A percentile compares a stretch with the other conserved stretches of the same genome.
These are phyloP conservation scores for Simplicillium aogashimaense DNA, from an alignment of 2,329 filamentous ascomycete species.

Conservation along the genomic window DNA sequence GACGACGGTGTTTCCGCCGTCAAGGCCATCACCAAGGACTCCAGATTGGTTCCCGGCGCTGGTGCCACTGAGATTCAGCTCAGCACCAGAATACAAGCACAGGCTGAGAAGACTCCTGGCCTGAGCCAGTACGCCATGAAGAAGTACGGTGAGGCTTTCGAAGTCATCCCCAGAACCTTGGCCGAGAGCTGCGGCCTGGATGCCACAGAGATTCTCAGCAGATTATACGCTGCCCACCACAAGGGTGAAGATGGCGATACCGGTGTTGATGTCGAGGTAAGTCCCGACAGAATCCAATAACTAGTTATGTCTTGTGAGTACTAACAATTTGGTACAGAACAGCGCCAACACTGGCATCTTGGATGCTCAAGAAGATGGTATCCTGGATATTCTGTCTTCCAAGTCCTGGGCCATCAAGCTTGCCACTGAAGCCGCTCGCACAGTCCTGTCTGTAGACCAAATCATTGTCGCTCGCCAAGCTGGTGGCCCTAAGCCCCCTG, in stretches of 20 bases:
- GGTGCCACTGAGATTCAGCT: constrained; percentile 93
- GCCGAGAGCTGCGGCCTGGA: constrained; percentile 94
- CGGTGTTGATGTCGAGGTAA: constrained; percentile 86
- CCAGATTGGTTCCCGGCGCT: constrained; percentile 83
- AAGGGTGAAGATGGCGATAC: constrained; percentile 79
- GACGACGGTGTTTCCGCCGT: constrained; percentile 98
- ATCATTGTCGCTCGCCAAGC: constrained; percentile 98
- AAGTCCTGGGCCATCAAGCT: constrained; percentile 98
- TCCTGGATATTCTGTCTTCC: constrained; percentile 81
- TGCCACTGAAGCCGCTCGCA: constrained; percentile 88
- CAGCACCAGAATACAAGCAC: constrained; percentile 80
- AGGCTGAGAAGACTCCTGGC: constrained; percentile 86
- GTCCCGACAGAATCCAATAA: constrained; percentile 8
- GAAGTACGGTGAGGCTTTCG: constrained; percentile 95
- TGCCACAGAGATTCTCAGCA: constrained; percentile 90
- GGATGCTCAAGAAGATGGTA: constrained; percentile 79
- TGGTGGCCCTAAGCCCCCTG: constrained; percentile 92
- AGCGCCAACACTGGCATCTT: constrained; percentile 70
- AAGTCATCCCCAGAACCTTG: constrained; percentile 87
- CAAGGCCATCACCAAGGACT: constrained; percentile 93
- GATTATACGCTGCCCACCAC: constrained; percentile 87
- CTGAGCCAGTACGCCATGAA: constrained; percentile 93
- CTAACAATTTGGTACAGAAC: constrained; percentile 38
- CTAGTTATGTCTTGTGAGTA: background rate
- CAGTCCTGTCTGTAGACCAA: constrained; percentile 92